phyloP scores from a whole-genome alignment of 139 green algal genomes.

The Tetraselmis chui region DNA sequence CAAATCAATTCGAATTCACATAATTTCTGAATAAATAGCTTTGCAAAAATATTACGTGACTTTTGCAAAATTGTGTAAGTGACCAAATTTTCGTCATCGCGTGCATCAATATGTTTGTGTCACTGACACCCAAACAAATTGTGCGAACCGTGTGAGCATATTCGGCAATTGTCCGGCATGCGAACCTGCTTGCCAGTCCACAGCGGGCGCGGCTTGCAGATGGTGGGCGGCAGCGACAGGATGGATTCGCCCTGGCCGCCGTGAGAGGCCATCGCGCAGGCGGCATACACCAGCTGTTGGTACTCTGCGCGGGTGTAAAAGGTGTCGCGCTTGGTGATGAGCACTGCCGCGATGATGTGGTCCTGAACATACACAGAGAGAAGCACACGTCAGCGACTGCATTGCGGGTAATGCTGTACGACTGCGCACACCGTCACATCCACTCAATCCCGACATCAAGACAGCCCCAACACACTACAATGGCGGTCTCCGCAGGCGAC shows the following conservation, averaged over 20 bases:
- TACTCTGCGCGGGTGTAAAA: slow-evolving; percentile 73
- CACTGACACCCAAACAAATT: too few relatives aligned
- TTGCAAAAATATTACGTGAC: too few relatives aligned
- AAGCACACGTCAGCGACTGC: too few relatives aligned
- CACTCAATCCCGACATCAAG: neutral
- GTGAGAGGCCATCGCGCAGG: slow-evolving; percentile 22
- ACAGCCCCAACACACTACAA: too few relatives aligned
- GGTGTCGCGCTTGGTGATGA: slow-evolving; percentile 80
- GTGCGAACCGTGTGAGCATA: slow-evolving; percentile 1
- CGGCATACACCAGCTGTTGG: slow-evolving; percentile 68
- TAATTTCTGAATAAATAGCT: too few relatives aligned
- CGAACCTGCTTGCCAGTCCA: slow-evolving; percentile 93
- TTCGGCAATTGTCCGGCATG: neutral
- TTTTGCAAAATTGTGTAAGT: too few relatives aligned
- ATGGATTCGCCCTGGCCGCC: slow-evolving; percentile 18
- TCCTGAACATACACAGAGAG: slow-evolving; percentile 65
- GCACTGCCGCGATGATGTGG: slow-evolving; percentile 75
- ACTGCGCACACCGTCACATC: neutral
- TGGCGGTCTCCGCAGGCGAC: too few relatives aligned
- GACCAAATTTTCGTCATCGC: too few relatives aligned
- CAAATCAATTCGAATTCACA: too few relatives aligned
- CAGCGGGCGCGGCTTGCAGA: slow-evolving; percentile 69
- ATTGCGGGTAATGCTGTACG: too few relatives aligned
- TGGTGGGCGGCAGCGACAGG: slow-evolving; percentile 56
- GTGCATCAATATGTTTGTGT: too few relatives aligned